Base-by-base conservation (phyloP, 2,329 filamentous ascomycete genomes). In the Colletotrichum echinochloae region DNA sequence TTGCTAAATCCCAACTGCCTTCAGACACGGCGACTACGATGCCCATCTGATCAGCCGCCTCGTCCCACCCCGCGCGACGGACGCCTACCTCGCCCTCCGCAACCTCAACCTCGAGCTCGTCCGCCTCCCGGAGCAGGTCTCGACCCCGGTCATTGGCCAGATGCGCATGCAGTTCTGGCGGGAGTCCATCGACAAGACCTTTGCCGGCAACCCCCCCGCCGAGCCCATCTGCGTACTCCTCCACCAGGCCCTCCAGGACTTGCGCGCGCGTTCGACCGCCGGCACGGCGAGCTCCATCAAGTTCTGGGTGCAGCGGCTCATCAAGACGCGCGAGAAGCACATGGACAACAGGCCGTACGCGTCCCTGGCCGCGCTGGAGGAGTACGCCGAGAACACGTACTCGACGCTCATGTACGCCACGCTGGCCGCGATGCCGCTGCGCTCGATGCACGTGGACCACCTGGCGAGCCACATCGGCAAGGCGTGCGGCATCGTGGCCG, bases 131-230 rank as follows among this genome's bases (percentile, higher is more conserved):
- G 95, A 98, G 81, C 90, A 93, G 16, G 95, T 96, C 26, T 96
- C 93, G 56, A 96, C 92, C 71, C 90, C 93, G n/a, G 92, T 91
- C 5, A 93, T 98, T 71, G 95, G 94, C 60, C 87, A 91, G 62
- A 90, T 98, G 86, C 94, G 96, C 73, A 91, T 97, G 81, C 94
- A 97, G 80, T 98, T 98, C 84, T 98, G 96, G 93, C 90, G 93
- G 60, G 95, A 98, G 75, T 90, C 93, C 5, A 84, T 99, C 61
- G 88, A 91, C 64, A 91, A 91, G 72, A 92, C 93, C 1, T 92
- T 98, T 71, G 87, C 91, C 1, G 92, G 92, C 39, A 84, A 86
- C 0, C 95, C 96, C 1, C 94, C 95, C 1, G 94, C 94, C 77
- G 95, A 99, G 79, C 96, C 96, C 28, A 93, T 98, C 51, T 95